Evolutionary conservation across 2,329 filamentous ascomycete genomes (phyloP).

Genomic region (Nemania sp.): DNA sequence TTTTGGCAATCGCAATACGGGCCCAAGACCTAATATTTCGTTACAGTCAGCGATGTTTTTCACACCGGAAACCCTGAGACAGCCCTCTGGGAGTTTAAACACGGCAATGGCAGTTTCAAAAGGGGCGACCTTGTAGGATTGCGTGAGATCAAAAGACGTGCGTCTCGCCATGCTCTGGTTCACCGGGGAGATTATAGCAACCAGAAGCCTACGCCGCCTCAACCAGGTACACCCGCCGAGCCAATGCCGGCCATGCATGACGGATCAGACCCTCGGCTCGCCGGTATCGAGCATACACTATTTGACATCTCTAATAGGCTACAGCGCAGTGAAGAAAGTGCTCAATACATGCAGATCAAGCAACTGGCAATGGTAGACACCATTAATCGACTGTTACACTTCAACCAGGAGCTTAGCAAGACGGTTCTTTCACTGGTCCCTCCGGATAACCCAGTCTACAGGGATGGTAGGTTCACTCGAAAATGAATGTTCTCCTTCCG

Average conservation of each 20-base stretch:
- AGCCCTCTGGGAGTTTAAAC: constrained; percentile 97
- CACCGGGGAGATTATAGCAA: constrained; percentile 88
- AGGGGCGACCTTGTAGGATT: constrained; percentile 88
- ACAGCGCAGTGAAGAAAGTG: constrained; percentile 80
- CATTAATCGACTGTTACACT: constrained; percentile 69
- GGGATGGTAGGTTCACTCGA: constrained; percentile 83
- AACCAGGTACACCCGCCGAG: constrained; percentile 83
- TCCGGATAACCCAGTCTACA: constrained; percentile 74
- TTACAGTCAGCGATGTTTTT: constrained; percentile 92
- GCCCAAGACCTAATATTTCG: constrained; percentile 29
- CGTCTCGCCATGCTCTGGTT: constrained; percentile 89
- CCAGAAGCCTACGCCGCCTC: constrained; percentile 74
- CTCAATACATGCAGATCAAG: constrained; percentile 76
- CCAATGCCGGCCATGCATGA: constrained; percentile 73
- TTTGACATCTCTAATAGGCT: constrained; percentile 79
- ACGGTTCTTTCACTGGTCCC: constrained; percentile 74
- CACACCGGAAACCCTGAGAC: constrained; percentile 93
- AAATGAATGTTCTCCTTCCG: too few species aligned
- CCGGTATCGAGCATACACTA: constrained; percentile 76
- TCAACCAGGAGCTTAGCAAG: constrained; percentile 82
- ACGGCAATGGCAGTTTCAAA: constrained; percentile 96
- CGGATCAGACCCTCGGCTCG: constrained; percentile 73
- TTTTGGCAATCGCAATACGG: constrained; percentile 8
- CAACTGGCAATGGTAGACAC: constrained; percentile 83
- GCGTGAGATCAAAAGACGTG: constrained; percentile 92